phyloP scores from a whole-genome alignment of 75 land plant species.

The Selaginella moellendorffii region DNA sequence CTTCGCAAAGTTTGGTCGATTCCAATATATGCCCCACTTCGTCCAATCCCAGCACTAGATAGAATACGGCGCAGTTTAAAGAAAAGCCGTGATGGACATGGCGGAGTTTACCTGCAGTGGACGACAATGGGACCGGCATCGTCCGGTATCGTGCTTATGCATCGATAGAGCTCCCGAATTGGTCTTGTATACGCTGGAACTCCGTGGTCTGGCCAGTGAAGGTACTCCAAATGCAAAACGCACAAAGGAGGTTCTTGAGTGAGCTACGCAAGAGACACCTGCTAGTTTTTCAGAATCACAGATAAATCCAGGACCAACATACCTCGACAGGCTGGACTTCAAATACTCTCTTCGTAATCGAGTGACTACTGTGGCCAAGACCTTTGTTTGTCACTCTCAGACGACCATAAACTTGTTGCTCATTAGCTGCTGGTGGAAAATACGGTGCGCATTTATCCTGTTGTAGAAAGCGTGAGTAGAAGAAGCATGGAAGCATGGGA shows the following conservation, averaged over 20 bases:
- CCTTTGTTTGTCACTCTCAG: slow-evolving; percentile 19
- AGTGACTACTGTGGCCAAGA: slow-evolving; percentile 7
- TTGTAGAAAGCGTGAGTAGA: no score
- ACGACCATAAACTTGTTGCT: slow-evolving; percentile 11
- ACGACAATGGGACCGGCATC: slow-evolving; percentile 72
- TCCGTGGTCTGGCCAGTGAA: slow-evolving; percentile 88
- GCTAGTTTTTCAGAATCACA: not conserved
- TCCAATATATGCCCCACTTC: slow-evolving; percentile 75
- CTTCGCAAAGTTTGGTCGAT: slow-evolving; percentile 75
- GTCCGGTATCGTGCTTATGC: slow-evolving; percentile 37
- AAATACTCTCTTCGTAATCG: slow-evolving; percentile 16
- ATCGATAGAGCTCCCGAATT: slow-evolving; percentile 60
- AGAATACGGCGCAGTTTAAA: not conserved
- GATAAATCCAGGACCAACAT: not conserved
- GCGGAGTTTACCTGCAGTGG: slow-evolving; percentile 70
- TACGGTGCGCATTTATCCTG: slow-evolving; percentile 23
- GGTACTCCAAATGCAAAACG: slow-evolving; percentile 74
- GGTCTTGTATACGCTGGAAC: slow-evolving; percentile 50
- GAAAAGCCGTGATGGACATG: not conserved
- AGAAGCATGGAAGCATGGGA: not conserved
- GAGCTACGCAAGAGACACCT: slow-evolving; percentile 18
- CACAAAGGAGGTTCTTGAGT: slow-evolving; percentile 39
- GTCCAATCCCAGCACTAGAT: slow-evolving; percentile 90
- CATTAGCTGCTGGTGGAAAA: slow-evolving; percentile 11
- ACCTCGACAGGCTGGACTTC: slow-evolving; percentile 18